These are phyloP conservation scores for Pichiaceae sp. DNA, from an alignment of 1,139 yeast genomes.

Conservation along the genomic window DNA sequence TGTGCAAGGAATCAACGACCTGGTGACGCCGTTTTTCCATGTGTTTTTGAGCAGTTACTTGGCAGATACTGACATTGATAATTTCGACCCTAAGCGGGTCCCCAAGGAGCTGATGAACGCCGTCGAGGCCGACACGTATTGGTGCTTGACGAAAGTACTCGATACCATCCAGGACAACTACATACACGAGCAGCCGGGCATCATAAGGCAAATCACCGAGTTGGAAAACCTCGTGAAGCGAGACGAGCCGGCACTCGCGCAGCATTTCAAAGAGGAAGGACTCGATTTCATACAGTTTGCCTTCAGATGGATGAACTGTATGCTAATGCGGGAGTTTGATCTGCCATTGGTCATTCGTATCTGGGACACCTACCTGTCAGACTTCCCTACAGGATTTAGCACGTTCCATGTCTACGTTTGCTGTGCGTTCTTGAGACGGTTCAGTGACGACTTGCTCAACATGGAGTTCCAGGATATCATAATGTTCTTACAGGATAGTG, in stretches of 20 bases:
- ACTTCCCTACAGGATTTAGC: slow-evolving; percentile 80
- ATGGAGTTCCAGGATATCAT: slow-evolving; percentile 94
- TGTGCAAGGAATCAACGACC: slow-evolving; percentile 97
- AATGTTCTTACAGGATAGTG: slow-evolving; percentile 71
- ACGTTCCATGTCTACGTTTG: slow-evolving; percentile 95
- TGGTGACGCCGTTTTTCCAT: slow-evolving; percentile 90
- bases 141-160: slow-evolving; percentile 86
- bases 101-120: slow-evolving; percentile 47
- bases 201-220: slow-evolving; percentile 80
- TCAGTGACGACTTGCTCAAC: slow-evolving; percentile 67
- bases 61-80: slow-evolving; percentile 32
- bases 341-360: slow-evolving; percentile 75
- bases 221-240: slow-evolving; percentile 69
- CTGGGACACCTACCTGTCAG: slow-evolving; percentile 97
- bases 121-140: slow-evolving; percentile 91
- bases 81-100: slow-evolving; percentile 55
- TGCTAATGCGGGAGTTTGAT: slow-evolving; percentile 86
- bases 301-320: slow-evolving; percentile 98
- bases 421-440: slow-evolving; percentile 91
- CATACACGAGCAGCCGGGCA: slow-evolving; percentile 97
- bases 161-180: slow-evolving; percentile 96
- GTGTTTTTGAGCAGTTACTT: slow-evolving; percentile 71
- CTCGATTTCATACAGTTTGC: slow-evolving; percentile 92
- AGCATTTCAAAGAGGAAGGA: slow-evolving; percentile 71
- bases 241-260: slow-evolving; percentile 65